phyloP scores from a whole-genome alignment of 1,139 yeast genomes.

The Scheffersomyces quercinus region DNA sequence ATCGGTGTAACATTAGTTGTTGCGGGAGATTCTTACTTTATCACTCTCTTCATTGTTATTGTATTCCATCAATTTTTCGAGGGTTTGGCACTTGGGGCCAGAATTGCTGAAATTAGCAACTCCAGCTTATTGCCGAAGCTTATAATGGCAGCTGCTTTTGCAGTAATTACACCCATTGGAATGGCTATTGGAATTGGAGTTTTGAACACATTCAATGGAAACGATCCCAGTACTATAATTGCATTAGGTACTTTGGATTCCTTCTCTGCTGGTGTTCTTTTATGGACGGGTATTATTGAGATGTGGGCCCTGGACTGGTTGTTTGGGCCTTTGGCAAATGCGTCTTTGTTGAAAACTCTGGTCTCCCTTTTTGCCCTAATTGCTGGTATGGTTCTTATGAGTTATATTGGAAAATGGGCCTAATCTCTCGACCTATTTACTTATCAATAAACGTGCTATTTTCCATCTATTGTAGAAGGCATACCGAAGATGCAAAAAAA shows the following conservation, averaged over 20 bases:
- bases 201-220: conserved; percentile 28
- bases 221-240: conserved; percentile 28
- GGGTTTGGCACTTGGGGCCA: conserved; percentile 18
- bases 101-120: conserved; percentile 14
- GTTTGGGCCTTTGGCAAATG: conserved; percentile 25
- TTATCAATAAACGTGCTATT: too few relatives aligned
- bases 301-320: conserved; percentile 38
- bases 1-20: conserved; percentile 27
- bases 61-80: conserved; percentile 21
- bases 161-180: conserved; percentile 25
- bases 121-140: conserved; percentile 8
- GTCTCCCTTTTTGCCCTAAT: conserved; percentile 23
- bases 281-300: conserved; percentile 37
- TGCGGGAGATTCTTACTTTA: conserved; percentile 26
- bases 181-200: conserved; percentile 33
- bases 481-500: too few relatives aligned
- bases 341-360: conserved; percentile 19
- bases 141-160: conserved; percentile 18
- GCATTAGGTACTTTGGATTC: conserved; percentile 37
- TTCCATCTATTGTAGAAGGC: too few relatives aligned
- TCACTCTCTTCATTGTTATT: conserved; percentile 19
- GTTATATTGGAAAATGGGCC: conserved; percentile 38
- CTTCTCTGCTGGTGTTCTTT: conserved; percentile 33
- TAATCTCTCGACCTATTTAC: neutral
- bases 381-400: conserved; percentile 37